Evolutionary conservation across 164 flowering plant species (phyloP), one percentile per base, ranked within the genome.

Genomic region (Annona cherimola): DNA sequence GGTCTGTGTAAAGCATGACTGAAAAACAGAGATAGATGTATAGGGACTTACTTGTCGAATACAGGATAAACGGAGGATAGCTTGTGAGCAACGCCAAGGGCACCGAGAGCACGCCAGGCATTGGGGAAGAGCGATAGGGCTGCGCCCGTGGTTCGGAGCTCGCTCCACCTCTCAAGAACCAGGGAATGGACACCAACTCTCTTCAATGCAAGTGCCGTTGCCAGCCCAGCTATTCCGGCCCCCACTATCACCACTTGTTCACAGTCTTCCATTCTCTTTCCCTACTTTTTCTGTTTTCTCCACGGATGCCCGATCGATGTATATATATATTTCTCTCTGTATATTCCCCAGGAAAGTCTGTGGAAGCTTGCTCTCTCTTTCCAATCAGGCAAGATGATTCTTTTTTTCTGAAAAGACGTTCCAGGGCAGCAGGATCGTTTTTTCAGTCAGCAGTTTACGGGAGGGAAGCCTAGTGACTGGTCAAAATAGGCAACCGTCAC

Each of bases 21-120:
- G 26, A 1, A 41, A 41, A 64, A 8, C 5, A 64, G 39, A 4
- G 41, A n/a, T 5, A 39, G 11, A 1, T 4, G 0, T 14, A 2
- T 7, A 12, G 54, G 41, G 3, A 42, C 63, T 26, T 75, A 86
- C 90, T 61, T 76, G 1, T 20, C 11, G 9, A 55, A 9, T 26
- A 79, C 75, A 19, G 75, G 2, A 61, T 82, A 83, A 20, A 67
- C 7, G 42, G 79, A 40, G 35, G 76, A 63, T 72, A 87, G 86
- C 75, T 83, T 83, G 69, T 81, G 66, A 7, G 77, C 76, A 2
- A 83, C 82, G 1, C 86, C 83, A 16, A 83, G 77, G 0, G 80
- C 80, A 40, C 78, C 71, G 20, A 83, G 80, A 18, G 85, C 83
- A 0, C 71, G n/a, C 82, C 83, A 83, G 12, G 83, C 85, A 68